Conservation (phyloP, 192 early-diverging fungal species). For the Linnemannia zychae region DNA sequence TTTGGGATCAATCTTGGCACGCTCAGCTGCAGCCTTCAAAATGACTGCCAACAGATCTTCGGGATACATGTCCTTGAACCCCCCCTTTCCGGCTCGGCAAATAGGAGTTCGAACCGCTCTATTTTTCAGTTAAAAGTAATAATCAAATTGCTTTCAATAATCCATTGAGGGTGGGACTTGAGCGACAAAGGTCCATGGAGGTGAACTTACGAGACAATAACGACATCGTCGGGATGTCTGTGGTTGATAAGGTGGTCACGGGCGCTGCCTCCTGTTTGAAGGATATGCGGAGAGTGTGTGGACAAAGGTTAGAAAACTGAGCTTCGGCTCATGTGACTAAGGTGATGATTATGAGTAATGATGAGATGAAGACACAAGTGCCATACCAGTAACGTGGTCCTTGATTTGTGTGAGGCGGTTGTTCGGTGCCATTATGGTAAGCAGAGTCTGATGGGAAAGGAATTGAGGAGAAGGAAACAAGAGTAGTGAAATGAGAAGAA, state of each 20-base stretch:
- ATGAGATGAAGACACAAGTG: neutral
- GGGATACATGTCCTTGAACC: constrained; percentile 91
- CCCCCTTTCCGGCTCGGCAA: constrained; percentile 91
- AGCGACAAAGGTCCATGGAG: neutral
- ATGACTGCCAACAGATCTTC: constrained; percentile 68
- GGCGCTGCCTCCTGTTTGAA: constrained; percentile 10
- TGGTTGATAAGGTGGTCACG: constrained; percentile 45
- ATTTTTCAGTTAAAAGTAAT: too few species aligned
- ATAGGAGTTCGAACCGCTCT: constrained; percentile 89
- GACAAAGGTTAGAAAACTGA: neutral
- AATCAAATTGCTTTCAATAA: too few species aligned
- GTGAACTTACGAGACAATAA: constrained; percentile 78
- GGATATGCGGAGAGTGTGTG: neutral
- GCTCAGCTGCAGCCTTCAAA: constrained; percentile 80
- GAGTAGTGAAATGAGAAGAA: neutral
- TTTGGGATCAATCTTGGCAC: constrained; percentile 86
- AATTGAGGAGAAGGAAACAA: neutral
- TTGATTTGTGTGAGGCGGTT: constrained; percentile 57
- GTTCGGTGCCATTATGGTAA: neutral
- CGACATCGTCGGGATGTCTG: constrained; percentile 85
- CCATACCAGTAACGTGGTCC: constrained; percentile 41
- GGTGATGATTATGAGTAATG: neutral
- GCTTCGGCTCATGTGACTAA: neutral
- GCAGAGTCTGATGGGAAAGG: neutral
- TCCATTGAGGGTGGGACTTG: too few species aligned